Evolutionary conservation across 148 eudicot genomes (phyloP), one percentile per base, ranked within the genome.

Genomic region (Gaultheria prostrata): DNA sequence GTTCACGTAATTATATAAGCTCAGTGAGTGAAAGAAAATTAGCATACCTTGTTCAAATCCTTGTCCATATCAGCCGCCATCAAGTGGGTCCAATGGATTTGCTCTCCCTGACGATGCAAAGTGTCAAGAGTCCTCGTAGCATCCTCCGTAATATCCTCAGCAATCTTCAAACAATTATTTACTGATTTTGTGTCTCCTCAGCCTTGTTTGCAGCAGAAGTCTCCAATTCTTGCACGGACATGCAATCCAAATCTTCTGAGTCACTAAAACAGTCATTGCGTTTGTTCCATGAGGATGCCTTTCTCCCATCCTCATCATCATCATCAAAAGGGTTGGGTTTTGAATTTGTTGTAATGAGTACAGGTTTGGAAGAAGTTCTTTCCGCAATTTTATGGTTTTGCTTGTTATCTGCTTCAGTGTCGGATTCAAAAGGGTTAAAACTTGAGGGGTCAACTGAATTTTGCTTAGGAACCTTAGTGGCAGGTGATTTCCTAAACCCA

Each of bases 71-170:
- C 89, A 65, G 81, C 92, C 72, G 97, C 97, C 91, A 92, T 89
- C 80, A 82, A 43, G 26, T 97, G 98, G 33, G 97, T 94, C 83
- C 97, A 86, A 21, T 91, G 87, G 81, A 94, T 97, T 83, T 94
- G 98, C 81, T 97, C 95, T 4, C 99, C 99, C 83, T 97, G 99
- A 75, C 91, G 91, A 86, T 97, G 97, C 89, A 97, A 86, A 32
- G 97, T 93, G 6, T 93, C 98, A 15, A 94, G 92, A 0, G 99
- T 97, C 86, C 83, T 83, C 0, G 92, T 77, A 51, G 97, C 98
- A 67, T 93, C 94, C 54, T 88, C 87, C 72, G 93, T 91, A 13
- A 94, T 94, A 69, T 93, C 97, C 88, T 92, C 95, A 18, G 99
- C 99, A 78, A 97, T 94, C 84, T 84, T 86, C 74, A 93, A 83